Base-by-base conservation (phyloP, 805 yeast species). In the Metschnikowia cubensis region DNA sequence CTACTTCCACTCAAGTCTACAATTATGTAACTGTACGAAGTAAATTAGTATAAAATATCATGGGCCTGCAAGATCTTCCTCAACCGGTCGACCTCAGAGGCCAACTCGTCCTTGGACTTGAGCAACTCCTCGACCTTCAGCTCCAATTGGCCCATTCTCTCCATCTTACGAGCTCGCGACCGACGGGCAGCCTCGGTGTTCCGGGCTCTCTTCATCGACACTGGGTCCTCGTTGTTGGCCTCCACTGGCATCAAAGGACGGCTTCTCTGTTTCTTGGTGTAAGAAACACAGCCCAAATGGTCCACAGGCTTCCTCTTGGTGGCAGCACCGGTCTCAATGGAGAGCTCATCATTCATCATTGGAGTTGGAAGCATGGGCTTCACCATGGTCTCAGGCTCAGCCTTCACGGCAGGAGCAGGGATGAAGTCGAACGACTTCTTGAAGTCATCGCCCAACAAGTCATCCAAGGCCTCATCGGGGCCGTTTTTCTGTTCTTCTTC, bases 131-230 rank as follows among this genome's bases (percentile, higher is more conserved):
- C 89, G 48, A 90, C 94, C 67, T 81, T 83, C 21, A 69, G 81
- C 70, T 91, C 97, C 65, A 91, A 74, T 66, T 88, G 92, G 52
- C 70, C 61, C 89, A 91, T 87, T 68, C 96, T 81, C 67, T 87
- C 87, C 84, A 87, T 83, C 70, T 91, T 89, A 67, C 96, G 83
- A 21, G 97, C 97, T 63, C 97, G 79, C 25, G 96, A 89, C 64
- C 97, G 82, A 69, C 97, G 83, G 6, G 97, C 97, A 58, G 98
- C 97, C 66, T 90, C 96, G n/a, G 92, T 92, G 79, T 94, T 92
- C 70, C 92, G 84, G 7, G 98, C 98, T 66, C 98, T 84, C 74
- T 92, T 92, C 61, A 87, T 67, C 42, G 89, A 81, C 50, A 78
- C 79, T n/a, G 85, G 81, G 67, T 90, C 96, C 44, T 66, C 70